Evolutionary conservation across 2,329 filamentous ascomycete species (phyloP).

Genomic region (Aphanoascus verrucosus): DNA sequence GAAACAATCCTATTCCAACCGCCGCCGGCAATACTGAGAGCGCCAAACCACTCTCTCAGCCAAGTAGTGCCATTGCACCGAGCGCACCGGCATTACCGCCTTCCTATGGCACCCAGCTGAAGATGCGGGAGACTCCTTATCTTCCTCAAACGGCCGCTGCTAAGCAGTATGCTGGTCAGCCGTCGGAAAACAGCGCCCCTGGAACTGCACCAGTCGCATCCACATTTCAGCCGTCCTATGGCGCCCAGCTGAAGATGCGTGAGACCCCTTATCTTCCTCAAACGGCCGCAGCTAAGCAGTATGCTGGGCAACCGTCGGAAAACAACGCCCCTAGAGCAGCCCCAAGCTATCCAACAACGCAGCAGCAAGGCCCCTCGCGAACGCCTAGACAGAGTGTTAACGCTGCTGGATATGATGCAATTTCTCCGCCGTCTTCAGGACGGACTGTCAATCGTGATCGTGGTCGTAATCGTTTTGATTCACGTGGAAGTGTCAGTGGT

Average conservation of each 20-base stretch:
- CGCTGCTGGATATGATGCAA: neutral
- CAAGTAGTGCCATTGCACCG: too few species aligned
- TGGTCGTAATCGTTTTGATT: neutral
- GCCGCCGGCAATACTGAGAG: neutral
- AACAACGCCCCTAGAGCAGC: neutral
- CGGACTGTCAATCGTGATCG: neutral
- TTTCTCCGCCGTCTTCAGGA: neutral
- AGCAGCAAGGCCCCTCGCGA: neutral
- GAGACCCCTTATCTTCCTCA: constrained; percentile 13
- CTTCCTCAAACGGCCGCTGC: constrained; percentile 15
- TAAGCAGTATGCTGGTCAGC: constrained; percentile 15
- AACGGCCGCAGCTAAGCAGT: constrained; percentile 16
- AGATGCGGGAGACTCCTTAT: constrained; percentile 11
- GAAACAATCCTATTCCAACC: neutral
- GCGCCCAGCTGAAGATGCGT: constrained; percentile 11
- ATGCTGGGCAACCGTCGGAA: constrained; percentile 8
- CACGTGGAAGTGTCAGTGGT: neutral
- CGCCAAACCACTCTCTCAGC: neutral
- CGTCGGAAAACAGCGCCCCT: neutral
- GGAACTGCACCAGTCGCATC: neutral
- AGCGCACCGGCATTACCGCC: neutral
- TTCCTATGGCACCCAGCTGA: constrained; percentile 6
- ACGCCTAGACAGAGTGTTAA: neutral
- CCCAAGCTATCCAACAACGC: neutral
- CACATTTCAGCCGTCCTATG: neutral